Conservation (phyloP, 805 yeast species). For the Kuraishia piskuri region DNA sequence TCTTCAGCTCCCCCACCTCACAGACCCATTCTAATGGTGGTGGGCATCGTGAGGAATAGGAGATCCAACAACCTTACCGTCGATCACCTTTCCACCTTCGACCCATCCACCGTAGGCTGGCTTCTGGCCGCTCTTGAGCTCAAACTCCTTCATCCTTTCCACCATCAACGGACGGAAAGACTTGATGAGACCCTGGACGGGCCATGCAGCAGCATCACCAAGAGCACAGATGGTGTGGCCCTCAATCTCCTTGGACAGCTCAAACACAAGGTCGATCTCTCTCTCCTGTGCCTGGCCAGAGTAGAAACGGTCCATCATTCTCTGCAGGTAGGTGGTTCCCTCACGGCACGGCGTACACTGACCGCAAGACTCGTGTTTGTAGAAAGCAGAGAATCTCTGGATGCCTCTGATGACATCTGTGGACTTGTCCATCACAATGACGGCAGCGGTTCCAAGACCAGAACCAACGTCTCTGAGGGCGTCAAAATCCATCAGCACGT, state of each 20-base stretch:
- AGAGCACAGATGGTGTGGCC: conserved; percentile 90
- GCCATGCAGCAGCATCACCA: conserved; percentile 95
- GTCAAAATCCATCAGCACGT: conserved; percentile 80
- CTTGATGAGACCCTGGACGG: conserved; percentile 80
- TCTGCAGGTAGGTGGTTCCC: conserved; percentile 80
- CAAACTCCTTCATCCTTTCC: conserved; percentile 62
- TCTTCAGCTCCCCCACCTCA: not conserved
- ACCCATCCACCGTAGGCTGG: conserved; percentile 77
- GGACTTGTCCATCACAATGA: conserved; percentile 82
- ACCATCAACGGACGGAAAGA: conserved; percentile 78
- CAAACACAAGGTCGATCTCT: conserved; percentile 80
- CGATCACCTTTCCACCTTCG: conserved; percentile 43
- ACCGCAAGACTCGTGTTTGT: conserved; percentile 90
- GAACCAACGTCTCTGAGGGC: conserved; percentile 80
- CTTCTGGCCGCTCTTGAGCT: conserved; percentile 33
- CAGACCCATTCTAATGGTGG: conserved; percentile 11
- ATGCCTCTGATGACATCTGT: conserved; percentile 81
- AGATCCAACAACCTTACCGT: conserved; percentile 58
- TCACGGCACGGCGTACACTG: conserved; percentile 95
- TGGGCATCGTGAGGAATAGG: conserved; percentile 38
- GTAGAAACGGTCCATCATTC: conserved; percentile 77
- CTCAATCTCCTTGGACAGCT: conserved; percentile 79
- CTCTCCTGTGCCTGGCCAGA: conserved; percentile 72
- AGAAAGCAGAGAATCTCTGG: conserved; percentile 76
- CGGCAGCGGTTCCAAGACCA: conserved; percentile 90